Evolutionary conservation across 352 stramenopile genomes (phyloP).

Genomic region (Peronosclerospora sorghi): DNA sequence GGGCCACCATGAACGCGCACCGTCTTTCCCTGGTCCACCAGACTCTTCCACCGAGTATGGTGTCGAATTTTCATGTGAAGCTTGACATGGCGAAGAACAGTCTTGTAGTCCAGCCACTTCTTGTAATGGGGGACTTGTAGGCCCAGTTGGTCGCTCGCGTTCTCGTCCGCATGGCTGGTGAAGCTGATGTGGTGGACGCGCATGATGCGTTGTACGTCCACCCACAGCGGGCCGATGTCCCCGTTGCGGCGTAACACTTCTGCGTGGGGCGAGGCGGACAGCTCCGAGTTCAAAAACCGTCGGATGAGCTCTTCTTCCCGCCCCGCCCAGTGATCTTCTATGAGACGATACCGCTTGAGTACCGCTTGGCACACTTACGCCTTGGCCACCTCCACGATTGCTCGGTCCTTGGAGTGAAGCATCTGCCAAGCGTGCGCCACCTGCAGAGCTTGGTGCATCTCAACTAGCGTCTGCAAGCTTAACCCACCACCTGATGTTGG

Average conservation of each 20-base stretch:
- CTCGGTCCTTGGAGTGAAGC: constrained; percentile 3
- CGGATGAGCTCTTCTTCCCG: neutral
- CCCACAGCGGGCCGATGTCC: constrained; percentile 6
- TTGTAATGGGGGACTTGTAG: too few relatives aligned
- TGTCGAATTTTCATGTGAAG: constrained; percentile 1
- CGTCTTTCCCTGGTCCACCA: neutral
- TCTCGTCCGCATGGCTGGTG: too few relatives aligned
- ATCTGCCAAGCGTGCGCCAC: constrained; percentile 11
- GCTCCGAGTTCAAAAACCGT: constrained; percentile 3
- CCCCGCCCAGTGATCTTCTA: constrained; percentile 5
- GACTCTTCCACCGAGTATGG: neutral
- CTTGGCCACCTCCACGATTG: neutral
- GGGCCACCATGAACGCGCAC: neutral
- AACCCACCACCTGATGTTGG: constrained; percentile 4
- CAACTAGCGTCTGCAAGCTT: constrained; percentile 2
- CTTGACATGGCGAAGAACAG: constrained; percentile 3
- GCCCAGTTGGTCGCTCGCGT: too few relatives aligned
- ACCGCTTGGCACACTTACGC: constrained; percentile 3
- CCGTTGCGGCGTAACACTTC: neutral
- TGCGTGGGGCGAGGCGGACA: constrained; percentile 1
- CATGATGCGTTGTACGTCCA: constrained; percentile 3
- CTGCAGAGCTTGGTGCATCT: constrained; percentile 9
- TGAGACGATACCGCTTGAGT: constrained; percentile 1
- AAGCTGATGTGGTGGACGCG: neutral
- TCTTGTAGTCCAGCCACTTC: constrained; percentile 3